Percentiles rank a stretch among this genome's conserved stretches.
These are phyloP conservation scores for Aspergillus olivimuriae DNA, from an alignment of 495 filamentous ascomycete genomes.

Conservation along the genomic window DNA sequence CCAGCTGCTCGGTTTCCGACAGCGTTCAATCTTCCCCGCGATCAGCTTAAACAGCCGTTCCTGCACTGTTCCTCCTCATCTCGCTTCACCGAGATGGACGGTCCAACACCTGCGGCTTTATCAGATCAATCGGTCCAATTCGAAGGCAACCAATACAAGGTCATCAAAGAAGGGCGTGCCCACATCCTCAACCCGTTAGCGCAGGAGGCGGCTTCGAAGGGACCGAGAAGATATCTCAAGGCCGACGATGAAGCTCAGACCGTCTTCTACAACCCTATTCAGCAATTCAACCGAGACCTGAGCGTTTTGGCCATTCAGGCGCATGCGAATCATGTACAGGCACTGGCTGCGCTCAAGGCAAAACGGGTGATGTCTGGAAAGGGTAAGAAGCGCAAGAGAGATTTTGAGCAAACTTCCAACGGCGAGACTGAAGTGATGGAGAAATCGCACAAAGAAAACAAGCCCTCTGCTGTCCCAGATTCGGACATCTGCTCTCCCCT, in stretches of 20 bases:
- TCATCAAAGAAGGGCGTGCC: conserved; percentile 63
- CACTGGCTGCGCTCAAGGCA: conserved; percentile 26
- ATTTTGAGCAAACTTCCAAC: conserved; percentile 17
- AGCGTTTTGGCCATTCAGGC: conserved; percentile 85
- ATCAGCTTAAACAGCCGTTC: background rate
- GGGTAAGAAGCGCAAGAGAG: conserved; percentile 45
- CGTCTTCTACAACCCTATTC: conserved; percentile 98
- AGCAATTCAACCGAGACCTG: conserved; percentile 96
- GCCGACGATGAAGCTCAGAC: conserved; percentile 55
- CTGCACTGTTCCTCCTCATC: background rate
- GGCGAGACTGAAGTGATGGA: conserved; percentile 12
- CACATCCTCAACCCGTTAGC: conserved; percentile 54
- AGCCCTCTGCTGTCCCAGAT: too few relatives aligned
- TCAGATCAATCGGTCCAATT: conserved; percentile 22
- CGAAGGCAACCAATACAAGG: conserved; percentile 50
- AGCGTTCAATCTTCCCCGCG: background rate
- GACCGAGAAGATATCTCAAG: conserved; percentile 33
- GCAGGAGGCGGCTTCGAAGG: conserved; percentile 41
- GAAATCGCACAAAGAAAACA: too few relatives aligned
- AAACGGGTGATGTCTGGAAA: conserved; percentile 35
- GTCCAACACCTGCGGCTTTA: background rate
- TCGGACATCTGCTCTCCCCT: too few relatives aligned
- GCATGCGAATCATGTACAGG: conserved; percentile 64
- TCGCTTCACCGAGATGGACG: conserved; percentile 1
- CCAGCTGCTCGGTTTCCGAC: background rate